phyloP scores from a whole-genome alignment of 345 rosid species.

The Citrus sp. region DNA sequence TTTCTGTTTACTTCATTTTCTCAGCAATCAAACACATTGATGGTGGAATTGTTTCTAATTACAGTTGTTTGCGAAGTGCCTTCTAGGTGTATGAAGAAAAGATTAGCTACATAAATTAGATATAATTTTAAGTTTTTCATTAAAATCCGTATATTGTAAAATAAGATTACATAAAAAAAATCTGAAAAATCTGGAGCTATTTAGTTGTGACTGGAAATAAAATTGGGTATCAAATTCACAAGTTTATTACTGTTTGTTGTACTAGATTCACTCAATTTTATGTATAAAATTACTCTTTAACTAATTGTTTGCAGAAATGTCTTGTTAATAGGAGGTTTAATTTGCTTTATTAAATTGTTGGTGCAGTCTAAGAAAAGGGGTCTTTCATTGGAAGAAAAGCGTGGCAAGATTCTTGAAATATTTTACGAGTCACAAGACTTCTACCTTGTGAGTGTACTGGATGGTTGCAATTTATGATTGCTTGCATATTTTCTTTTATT shows the following conservation, averaged over 20 bases:
- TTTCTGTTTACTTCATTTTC: background rate
- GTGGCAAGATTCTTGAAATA: slow-evolving; percentile 90
- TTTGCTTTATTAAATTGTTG: background rate
- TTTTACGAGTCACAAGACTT: slow-evolving; percentile 79
- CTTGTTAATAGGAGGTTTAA: background rate
- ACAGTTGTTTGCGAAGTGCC: background rate
- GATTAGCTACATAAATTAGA: background rate
- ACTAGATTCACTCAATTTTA: background rate
- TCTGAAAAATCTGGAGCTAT: too few relatives aligned
- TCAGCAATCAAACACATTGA: background rate
- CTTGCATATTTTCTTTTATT: background rate
- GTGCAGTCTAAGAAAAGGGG: slow-evolving; percentile 93
- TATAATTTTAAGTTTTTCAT: background rate
- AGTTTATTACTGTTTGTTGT: background rate
- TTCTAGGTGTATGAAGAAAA: slow-evolving; percentile 9
- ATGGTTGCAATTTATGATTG: background rate
- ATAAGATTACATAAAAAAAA: background rate
- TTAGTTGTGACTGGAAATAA: background rate
- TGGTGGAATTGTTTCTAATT: background rate
- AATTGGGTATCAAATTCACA: background rate
- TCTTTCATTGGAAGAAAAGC: slow-evolving; percentile 91
- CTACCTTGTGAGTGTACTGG: slow-evolving; percentile 61
- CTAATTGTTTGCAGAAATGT: background rate
- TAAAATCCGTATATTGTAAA: background rate
- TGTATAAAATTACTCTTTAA: background rate